Base-by-base conservation (phyloP, 805 yeast species). In the Starmerella floris region DNA sequence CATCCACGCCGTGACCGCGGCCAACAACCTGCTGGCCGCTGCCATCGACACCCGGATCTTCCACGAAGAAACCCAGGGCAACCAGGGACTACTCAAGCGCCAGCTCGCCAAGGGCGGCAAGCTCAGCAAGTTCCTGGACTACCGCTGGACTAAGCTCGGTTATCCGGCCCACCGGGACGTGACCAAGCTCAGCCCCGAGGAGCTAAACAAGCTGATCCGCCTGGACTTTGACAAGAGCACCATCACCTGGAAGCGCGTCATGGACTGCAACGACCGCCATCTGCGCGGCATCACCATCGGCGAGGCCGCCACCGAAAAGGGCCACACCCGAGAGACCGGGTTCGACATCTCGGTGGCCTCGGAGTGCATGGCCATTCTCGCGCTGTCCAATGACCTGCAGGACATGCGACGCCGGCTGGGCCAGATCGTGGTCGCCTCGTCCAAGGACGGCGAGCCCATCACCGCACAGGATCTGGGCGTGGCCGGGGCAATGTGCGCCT, bases 11-110 rank as follows among this genome's bases (percentile, higher is more conserved):
- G 85, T 88, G 44, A 76, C 87, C 39, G 87, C 87, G 46, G 97
- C 97, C 21, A 87, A 83, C 58, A 88, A 88, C 68, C 68, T 88
- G 57, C 70, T 88, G 49, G 94, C 95, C 47, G 96, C 97, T 37
- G 97, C 97, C 30, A 77, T 88, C 46, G 97, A 88, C 65, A 87
- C 97, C 5, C 79, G 97, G 63, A 83, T 87, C 73, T 88, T 88
- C 74, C 97, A 88, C 62, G 97, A 88, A 65, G 57, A 68, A 49
- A 81, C 95, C 16, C 94, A 85, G 60, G 79, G 77, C 61, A 84
- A 83, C 59, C 69, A 68, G 33, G 49, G 46, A 5, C 74, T 88
- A 51, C 84, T 76, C 68, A 78, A 76, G 58, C 75, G 96, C 60
- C 70, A 88, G 51, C 87, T 85, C 27, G 40, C 28, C 19, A 95